Evolutionary conservation across 176 grass and related monocot genomes (phyloP), one percentile per base, ranked within the genome.

Genomic region (Lolium rigidum): DNA sequence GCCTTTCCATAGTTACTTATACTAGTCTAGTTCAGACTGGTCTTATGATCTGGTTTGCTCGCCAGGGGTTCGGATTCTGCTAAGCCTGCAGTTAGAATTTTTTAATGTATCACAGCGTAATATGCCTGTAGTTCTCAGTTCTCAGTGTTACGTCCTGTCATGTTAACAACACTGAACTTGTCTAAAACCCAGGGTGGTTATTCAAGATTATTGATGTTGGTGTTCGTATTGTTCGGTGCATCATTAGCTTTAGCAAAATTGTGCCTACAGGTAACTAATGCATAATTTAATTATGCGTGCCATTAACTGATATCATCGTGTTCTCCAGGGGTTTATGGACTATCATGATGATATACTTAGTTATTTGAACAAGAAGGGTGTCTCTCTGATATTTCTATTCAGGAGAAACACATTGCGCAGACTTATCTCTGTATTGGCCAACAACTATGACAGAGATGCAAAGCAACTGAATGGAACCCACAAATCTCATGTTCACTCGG

Each of bases 381-480:
- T 98, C 86, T 98, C 88, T 0, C n/a, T 92, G 76, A 89, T 98
- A 78, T 98, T 98, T 89, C 86, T 98, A 25, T 98, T 94, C 76
- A 88, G 96, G 83, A 95, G 88, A 70, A 98, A 98, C 81, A 88
- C 91, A 26, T 82, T 98, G 20, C 83, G 91, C 16, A 94, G 96
- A 77, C 81, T 98, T 82, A 84, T 98, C 72, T 98, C 96, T 84
- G 78, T 98, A 9, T 63, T 98, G 55, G 91, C 96, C 9, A 98
- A 98, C 39, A 92, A 98, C 71, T 98, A 94, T 63, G 96, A 98
- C 83, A 98, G 85, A 89, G 81, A 91, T 77, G 90, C 90, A 74
- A 98, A 95, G 85, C 93, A 95, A 80, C 68, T 98, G 49, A 98
- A 98, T 95, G 96, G 96, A 77, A 95, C 88, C 59, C 96, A 98